These are phyloP conservation scores for Cryptosporidium ubiquitum DNA, from an alignment of 169 alveolate genomes.

Conservation along the genomic window DNA sequence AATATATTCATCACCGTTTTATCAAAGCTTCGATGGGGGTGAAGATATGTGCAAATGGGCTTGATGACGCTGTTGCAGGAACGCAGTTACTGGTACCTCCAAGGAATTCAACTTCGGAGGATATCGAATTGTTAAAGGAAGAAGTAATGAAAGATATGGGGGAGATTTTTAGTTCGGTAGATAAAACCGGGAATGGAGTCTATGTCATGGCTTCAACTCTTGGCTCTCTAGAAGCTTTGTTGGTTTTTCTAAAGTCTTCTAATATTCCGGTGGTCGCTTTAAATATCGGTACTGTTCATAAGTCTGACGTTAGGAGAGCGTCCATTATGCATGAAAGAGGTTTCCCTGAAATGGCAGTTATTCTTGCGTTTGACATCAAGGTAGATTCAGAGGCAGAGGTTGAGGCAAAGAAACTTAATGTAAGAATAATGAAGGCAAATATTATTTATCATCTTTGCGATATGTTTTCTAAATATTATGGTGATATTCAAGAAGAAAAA, in stretches of 20 bases:
- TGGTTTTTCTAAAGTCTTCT: conserved; percentile 92
- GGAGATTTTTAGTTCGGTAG: conserved; percentile 91
- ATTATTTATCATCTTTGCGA: conserved; percentile 98
- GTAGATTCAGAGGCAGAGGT: conserved; percentile 96
- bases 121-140: conserved; percentile 84
- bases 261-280: conserved; percentile 97
- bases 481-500: conserved; percentile 91
- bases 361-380: conserved; percentile 98
- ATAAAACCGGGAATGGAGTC: conserved; percentile 94
- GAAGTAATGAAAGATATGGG: conserved; percentile 93
- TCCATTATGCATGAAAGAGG: conserved; percentile 93
- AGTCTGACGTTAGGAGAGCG: conserved; percentile 97
- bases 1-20: conserved; percentile 91
- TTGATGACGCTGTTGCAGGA: conserved; percentile 98
- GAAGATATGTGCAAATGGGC: conserved; percentile 94
- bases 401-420: conserved; percentile 96
- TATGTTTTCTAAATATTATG: conserved; percentile 92
- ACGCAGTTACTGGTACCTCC: conserved; percentile 91
- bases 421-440: conserved; percentile 96
- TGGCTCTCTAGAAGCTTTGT: conserved; percentile 98
- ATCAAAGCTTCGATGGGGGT: conserved; percentile 96
- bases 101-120: conserved; percentile 67
- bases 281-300: conserved; percentile 98
- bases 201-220: conserved; percentile 98
- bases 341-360: conserved; percentile 94